A percentile compares a stretch with the other conserved stretches of the same genome.
phyloP scores from a whole-genome alignment of 78 protist genomes.

The Dictyostelium brefeldianum region DNA sequence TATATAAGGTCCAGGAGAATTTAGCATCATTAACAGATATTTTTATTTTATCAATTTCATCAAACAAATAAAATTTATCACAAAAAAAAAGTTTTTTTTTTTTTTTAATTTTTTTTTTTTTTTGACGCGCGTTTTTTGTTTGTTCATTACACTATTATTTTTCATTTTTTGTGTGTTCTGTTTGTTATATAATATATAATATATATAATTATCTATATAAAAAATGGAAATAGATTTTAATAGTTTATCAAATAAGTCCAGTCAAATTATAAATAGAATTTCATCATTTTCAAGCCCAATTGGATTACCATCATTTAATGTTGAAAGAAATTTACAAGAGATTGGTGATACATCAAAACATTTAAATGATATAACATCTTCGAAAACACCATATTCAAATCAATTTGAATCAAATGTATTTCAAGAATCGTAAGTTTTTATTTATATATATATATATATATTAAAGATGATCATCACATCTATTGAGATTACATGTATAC shows the following conservation, averaged over 20 bases:
- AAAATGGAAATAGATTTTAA: slow-evolving; percentile 33
- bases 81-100: neutral
- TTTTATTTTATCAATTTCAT: too few relatives aligned
- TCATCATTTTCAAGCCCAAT: slow-evolving; percentile 27
- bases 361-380: slow-evolving; percentile 43
- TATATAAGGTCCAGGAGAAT: too few relatives aligned
- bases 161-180: neutral
- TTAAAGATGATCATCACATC: too few relatives aligned
- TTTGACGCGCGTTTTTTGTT: neutral
- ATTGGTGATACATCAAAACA: slow-evolving; percentile 50
- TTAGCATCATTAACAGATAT: too few relatives aligned
- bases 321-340: slow-evolving; percentile 59
- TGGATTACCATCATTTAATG: slow-evolving; percentile 37
- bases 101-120: neutral
- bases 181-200: neutral
- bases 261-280: slow-evolving; percentile 44
- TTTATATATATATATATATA: neutral
- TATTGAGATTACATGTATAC: neutral
- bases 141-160: neutral
- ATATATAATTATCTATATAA: neutral
- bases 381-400: slow-evolving; percentile 25
- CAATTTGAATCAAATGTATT: neutral
- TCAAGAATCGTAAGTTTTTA: neutral
- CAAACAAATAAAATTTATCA: neutral
- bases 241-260: slow-evolving; percentile 39